Evolutionary conservation across 805 yeast species (phyloP).

Genomic region (Schwanniomyces sp.): DNA sequence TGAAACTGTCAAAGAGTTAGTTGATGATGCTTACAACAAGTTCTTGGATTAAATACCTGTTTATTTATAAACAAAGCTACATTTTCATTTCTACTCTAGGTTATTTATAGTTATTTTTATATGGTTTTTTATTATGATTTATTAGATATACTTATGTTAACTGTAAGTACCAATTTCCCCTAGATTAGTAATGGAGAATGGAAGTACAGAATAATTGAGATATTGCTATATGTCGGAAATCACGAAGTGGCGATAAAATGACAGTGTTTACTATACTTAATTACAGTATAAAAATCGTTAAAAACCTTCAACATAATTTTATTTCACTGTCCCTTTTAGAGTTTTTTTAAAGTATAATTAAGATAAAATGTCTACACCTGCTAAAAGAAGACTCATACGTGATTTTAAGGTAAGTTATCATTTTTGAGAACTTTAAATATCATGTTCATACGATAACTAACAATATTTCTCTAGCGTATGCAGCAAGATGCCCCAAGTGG

Average conservation of each 20-base stretch:
- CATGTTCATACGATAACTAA: constrained; percentile 12
- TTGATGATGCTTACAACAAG: constrained; percentile 22
- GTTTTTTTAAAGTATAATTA: not conserved
- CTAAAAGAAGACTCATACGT: constrained; percentile 98
- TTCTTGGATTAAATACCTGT: not conserved
- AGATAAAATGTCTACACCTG: constrained; percentile 85
- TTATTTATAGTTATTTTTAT: not conserved
- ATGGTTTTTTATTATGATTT: not conserved
- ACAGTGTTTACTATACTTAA: not conserved
- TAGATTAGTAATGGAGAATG: too few relatives aligned
- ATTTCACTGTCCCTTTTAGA: not conserved
- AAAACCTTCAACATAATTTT: not conserved
- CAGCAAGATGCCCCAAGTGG: constrained; percentile 99
- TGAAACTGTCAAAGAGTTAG: constrained; percentile 24
- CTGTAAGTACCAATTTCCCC: too few relatives aligned
- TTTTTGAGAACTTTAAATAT: not conserved
- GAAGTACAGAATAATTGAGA: too few relatives aligned
- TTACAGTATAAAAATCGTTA: not conserved
- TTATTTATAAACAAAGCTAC: not conserved
- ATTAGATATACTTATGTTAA: not conserved
- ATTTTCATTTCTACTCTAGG: not conserved
- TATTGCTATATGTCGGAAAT: not conserved
- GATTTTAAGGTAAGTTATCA: constrained; percentile 76
- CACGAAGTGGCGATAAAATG: not conserved
- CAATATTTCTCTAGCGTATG: constrained; percentile 58